Evolutionary conservation across 2,329 filamentous ascomycete genomes (phyloP).

Genomic region (Calonectria hawksworthii): DNA sequence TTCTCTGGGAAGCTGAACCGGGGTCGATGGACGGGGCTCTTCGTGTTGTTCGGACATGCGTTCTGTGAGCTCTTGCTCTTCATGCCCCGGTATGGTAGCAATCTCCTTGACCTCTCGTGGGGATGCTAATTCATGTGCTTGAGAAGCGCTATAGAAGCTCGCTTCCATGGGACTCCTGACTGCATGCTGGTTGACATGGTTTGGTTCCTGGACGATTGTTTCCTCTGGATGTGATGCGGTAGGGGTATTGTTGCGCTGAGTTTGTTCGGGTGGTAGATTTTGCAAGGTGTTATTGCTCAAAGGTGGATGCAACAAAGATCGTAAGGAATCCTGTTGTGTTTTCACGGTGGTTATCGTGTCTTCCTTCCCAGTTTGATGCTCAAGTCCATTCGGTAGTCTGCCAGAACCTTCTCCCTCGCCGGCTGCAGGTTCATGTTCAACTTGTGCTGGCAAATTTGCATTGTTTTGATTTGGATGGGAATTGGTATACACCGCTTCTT

Average conservation of each 20-base stretch:
- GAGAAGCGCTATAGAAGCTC: neutral
- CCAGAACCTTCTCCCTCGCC: neutral
- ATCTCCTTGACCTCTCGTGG: neutral
- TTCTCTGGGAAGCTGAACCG: constrained; percentile 5
- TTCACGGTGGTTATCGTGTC: neutral
- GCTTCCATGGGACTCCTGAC: neutral
- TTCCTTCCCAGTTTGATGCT: neutral
- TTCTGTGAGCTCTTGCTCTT: constrained; percentile 1
- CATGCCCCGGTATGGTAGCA: neutral
- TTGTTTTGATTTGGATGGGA: neutral
- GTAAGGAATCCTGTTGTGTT: constrained; percentile 19
- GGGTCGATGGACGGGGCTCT: neutral
- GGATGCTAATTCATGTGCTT: neutral
- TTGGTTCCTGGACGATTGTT: neutral
- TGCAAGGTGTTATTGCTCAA: neutral
- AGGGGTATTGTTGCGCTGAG: neutral
- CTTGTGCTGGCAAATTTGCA: neutral
- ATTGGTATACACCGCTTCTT: neutral
- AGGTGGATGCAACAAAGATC: constrained; percentile 15
- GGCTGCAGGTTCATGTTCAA: neutral
- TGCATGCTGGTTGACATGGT: neutral
- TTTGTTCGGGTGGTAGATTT: neutral
- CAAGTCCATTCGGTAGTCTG: neutral
- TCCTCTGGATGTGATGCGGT: neutral
- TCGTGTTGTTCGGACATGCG: neutral